Evolutionary conservation across 352 stramenopile species (phyloP).

Genomic region (Phytophthora megakarya): DNA sequence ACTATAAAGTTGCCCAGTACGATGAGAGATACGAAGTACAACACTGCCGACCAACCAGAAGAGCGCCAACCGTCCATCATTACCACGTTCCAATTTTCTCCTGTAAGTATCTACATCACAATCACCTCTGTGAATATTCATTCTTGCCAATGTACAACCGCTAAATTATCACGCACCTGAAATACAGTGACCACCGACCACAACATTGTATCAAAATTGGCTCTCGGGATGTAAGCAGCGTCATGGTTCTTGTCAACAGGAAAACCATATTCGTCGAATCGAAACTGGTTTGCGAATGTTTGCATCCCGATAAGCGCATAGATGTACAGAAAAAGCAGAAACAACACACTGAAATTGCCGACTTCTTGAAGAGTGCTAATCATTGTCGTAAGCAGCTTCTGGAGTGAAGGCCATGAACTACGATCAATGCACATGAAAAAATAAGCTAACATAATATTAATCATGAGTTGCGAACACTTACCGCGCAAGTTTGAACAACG

Average conservation of each 20-base stretch:
- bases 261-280: slow-evolving; percentile 80
- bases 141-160: neutral
- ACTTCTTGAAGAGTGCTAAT: slow-evolving; percentile 89
- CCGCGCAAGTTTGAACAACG: slow-evolving; percentile 91
- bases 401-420: slow-evolving; percentile 90
- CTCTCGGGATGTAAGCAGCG: slow-evolving; percentile 46
- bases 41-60: slow-evolving; percentile 50
- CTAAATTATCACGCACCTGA: slow-evolving; percentile 36
- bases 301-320: slow-evolving; percentile 93
- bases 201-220: slow-evolving; percentile 74
- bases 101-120: slow-evolving; percentile 85
- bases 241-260: slow-evolving; percentile 39
- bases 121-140: neutral
- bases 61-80: slow-evolving; percentile 90
- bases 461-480: slow-evolving; percentile 5
- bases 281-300: slow-evolving; percentile 91
- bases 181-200: slow-evolving; percentile 80
- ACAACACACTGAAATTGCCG: slow-evolving; percentile 90
- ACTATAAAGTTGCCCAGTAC: slow-evolving; percentile 91
- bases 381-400: slow-evolving; percentile 92
- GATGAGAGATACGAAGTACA: slow-evolving; percentile 88
- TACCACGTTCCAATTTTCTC: slow-evolving; percentile 93
- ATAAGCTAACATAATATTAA: neutral
- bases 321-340: slow-evolving; percentile 95
- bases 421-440: no score